These are phyloP conservation scores for Fusarium sp. DNA, from an alignment of 2,329 filamentous ascomycete genomes.

Conservation along the genomic window DNA sequence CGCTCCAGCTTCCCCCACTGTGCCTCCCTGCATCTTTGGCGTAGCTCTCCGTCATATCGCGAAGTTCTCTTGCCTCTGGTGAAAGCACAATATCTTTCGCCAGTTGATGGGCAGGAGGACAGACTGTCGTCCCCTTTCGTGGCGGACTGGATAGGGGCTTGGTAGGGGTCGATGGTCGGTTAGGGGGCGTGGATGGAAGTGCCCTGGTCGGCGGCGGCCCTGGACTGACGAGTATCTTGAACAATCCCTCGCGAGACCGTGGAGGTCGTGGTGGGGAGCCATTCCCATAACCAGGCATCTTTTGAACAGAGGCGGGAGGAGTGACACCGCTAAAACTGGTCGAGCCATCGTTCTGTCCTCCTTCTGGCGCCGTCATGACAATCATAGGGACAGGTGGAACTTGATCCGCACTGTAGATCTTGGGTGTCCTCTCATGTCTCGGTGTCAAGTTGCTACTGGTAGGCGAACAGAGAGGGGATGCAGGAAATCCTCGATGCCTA, in stretches of 20 bases:
- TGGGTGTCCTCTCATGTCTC: slow-evolving; percentile 43
- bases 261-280: slow-evolving; percentile 27
- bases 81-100: slow-evolving; percentile 30
- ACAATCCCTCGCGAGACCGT: slow-evolving; percentile 17
- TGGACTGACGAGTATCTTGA: slow-evolving; percentile 45
- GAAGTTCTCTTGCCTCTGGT: slow-evolving; percentile 44
- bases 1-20: slow-evolving; percentile 52
- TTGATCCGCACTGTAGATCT: slow-evolving; percentile 20
- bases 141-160: slow-evolving; percentile 15
- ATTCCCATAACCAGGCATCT: slow-evolving; percentile 2
- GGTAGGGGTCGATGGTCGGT: slow-evolving; percentile 25
- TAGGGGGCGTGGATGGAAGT: slow-evolving; percentile 45
- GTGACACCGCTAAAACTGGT: slow-evolving; percentile 13
- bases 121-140: slow-evolving; percentile 9
- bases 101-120: slow-evolving; percentile 20
- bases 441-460: slow-evolving; percentile 52
- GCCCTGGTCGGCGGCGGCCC: slow-evolving; percentile 60
- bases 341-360: slow-evolving; percentile 6
- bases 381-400: slow-evolving; percentile 29
- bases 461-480: slow-evolving; percentile 53
- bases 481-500: slow-evolving; percentile 45
- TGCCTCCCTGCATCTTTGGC: slow-evolving; percentile 38
- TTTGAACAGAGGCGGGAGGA: slow-evolving; percentile 15
- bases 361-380: slow-evolving; percentile 29
- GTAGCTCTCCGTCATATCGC: slow-evolving; percentile 48